These are phyloP conservation scores for Ophiognomonia clavigignenti-juglandacearum DNA, from an alignment of 2,329 filamentous ascomycete genomes.

Conservation along the genomic window DNA sequence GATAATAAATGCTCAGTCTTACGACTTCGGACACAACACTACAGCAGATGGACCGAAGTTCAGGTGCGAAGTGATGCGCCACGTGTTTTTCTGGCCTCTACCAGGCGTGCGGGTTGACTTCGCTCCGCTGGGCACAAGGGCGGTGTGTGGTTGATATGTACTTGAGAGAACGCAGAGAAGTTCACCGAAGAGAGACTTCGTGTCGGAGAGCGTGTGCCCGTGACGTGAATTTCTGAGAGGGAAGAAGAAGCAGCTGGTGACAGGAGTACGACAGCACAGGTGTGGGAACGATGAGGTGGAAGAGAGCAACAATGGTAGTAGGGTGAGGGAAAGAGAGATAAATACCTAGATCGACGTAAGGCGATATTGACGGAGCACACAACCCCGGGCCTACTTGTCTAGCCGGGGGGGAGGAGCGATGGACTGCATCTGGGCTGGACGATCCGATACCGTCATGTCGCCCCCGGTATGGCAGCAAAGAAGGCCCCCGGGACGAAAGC, in stretches of 20 bases:
- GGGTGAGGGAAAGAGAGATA: background rate
- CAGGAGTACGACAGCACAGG: background rate
- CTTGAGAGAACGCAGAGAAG: no score
- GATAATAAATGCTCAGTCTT: constrained; percentile 34
- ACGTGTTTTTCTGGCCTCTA: background rate
- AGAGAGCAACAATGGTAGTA: background rate
- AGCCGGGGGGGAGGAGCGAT: background rate
- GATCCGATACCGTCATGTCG: no score
- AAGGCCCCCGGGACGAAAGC: no score
- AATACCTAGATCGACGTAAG: background rate
- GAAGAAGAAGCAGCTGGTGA: no score
- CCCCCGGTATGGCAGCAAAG: no score
- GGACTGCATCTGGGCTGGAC: no score
- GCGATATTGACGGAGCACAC: background rate
- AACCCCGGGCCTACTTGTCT: background rate
- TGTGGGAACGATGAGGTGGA: background rate
- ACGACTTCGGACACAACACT: constrained; percentile 35
- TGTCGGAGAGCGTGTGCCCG: no score
- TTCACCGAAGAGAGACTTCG: no score
- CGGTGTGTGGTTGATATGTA: no score
- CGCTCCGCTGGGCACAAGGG: no score
- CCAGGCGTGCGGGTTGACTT: no score
- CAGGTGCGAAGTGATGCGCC: constrained; percentile 16
- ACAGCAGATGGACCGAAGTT: constrained; percentile 18
- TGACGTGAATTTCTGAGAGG: no score